Conservation (phyloP, 768 basidiomycete genomes). For the Guyanaporus albipodus region DNA sequence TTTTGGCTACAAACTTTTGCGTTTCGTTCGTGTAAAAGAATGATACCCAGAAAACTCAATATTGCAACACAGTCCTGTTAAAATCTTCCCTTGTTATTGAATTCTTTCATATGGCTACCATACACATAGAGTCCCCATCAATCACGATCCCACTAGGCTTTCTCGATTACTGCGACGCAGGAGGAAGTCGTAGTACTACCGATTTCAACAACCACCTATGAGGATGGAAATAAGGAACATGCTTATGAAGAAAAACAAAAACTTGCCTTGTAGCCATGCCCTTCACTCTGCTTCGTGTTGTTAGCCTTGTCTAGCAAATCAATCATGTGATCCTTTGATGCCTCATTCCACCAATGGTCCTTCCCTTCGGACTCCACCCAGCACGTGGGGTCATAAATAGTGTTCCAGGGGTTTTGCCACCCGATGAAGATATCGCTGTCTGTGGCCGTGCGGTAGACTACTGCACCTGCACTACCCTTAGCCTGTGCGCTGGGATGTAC, state of each 20-base stretch:
- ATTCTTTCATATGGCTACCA: too few species aligned
- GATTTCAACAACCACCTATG: neutral
- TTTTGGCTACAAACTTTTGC: too few species aligned
- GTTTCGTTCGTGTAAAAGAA: too few species aligned
- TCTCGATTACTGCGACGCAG: neutral
- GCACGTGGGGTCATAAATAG: neutral
- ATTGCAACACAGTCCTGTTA: too few species aligned
- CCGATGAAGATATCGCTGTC: neutral
- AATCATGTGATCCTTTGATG: neutral
- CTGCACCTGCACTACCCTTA: neutral
- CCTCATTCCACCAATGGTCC: neutral
- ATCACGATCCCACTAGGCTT: neutral
- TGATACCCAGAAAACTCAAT: too few species aligned
- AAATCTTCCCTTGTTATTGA: too few species aligned
- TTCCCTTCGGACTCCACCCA: neutral
- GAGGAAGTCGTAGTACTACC: neutral
- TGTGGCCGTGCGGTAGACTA: neutral
- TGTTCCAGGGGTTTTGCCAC: neutral
- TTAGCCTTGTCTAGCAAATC: neutral
- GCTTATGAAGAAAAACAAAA: neutral
- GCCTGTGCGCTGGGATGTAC: neutral
- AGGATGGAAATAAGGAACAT: too few species aligned
- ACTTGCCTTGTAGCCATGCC: neutral
- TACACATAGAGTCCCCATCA: neutral
- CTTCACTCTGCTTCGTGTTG: neutral